A percentile compares a stretch with the other conserved stretches of the same genome.
phyloP scores from a whole-genome alignment of 202 grass and related monocot genomes.

The Alloteropsis angusta region DNA sequence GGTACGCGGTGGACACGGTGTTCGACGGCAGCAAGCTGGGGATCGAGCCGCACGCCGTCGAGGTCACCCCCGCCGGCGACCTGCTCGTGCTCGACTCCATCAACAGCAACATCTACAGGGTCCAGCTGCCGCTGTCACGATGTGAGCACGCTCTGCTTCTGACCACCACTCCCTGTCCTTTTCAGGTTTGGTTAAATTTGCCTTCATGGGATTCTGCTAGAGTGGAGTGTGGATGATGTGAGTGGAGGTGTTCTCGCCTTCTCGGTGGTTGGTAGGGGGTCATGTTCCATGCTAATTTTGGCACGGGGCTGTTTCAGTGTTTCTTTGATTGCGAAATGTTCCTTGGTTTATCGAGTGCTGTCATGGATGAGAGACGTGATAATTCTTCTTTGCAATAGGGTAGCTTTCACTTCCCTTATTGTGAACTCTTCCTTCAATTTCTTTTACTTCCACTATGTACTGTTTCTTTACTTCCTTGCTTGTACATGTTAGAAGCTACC shows the following conservation, averaged over 20 bases:
- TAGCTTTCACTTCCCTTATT: slow-evolving; percentile 10
- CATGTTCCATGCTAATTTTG: slow-evolving; percentile 21
- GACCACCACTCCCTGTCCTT: neutral
- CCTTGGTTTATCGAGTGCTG: slow-evolving; percentile 17
- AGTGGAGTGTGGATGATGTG: neutral
- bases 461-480: neutral
- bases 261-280: slow-evolving; percentile 18
- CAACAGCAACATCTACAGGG: slow-evolving; percentile 93
- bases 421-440: neutral
- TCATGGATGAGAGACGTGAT: slow-evolving; percentile 4
- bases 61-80: slow-evolving; percentile 69
- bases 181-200: neutral
- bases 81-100: slow-evolving; percentile 89
- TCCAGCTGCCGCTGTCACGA: slow-evolving; percentile 72
- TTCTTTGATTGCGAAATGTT: slow-evolving; percentile 20
- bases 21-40: slow-evolving; percentile 97
- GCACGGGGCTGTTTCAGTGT: slow-evolving; percentile 1
- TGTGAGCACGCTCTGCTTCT: slow-evolving; percentile 50
- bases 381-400: neutral
- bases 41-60: slow-evolving; percentile 83
- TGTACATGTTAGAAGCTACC: neutral
- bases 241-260: neutral
- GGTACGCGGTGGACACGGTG: slow-evolving; percentile 86
- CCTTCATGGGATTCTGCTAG: slow-evolving; percentile 34
- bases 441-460: neutral